Evolutionary conservation across 768 basidiomycete genomes (phyloP), one percentile per base, ranked within the genome.

Genomic region (Suillus occidentalis): DNA sequence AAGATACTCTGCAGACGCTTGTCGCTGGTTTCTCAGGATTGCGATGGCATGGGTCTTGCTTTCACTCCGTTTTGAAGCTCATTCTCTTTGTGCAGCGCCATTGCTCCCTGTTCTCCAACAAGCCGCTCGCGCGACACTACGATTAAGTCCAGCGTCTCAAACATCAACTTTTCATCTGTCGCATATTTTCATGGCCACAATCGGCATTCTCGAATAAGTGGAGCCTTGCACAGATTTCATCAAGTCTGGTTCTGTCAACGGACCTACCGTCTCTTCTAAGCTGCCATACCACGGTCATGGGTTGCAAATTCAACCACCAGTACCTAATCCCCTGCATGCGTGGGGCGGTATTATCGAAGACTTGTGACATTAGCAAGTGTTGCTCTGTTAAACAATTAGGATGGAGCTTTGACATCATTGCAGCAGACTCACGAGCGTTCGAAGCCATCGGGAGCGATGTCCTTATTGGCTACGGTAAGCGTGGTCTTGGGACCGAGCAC

Each of bases 281-380:
- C 75, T 79, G 14, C 78, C 78, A 6, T 75, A 82, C 59, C 69
- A 67, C 18, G 77, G 78, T 0, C 74, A 71, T 52, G 75, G 73
- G 3, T 70, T 84, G 3, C 80, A 82, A 65, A 78, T 82, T 45
- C 63, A 70, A 31, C 71, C 69, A 22, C 58, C 64, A 22, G 39
- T 64, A 31, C 62, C 69, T 20, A 70, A 78, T 65, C 60, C 77
- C 7, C 70, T 84, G 25, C 65, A 71, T 28, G 62, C 73, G 2
- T 90, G 87, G 87, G 85, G 87, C 0, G 69, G 71, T 28, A 76
- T 75, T 22, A 82, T 89, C 2, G 85, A 89, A 68, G 71, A 70
- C 25, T 80, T 93, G 0, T 76, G 76, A 74, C 70, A 70, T 28
- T 28, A 28, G 3, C 28, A 28, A 28, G 28, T 28, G 28, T 28